Percentiles rank a stretch among this genome's conserved stretches.
phyloP scores from a whole-genome alignment of 2,329 filamentous ascomycete genomes.

The Akanthomyces uredinophilus region DNA sequence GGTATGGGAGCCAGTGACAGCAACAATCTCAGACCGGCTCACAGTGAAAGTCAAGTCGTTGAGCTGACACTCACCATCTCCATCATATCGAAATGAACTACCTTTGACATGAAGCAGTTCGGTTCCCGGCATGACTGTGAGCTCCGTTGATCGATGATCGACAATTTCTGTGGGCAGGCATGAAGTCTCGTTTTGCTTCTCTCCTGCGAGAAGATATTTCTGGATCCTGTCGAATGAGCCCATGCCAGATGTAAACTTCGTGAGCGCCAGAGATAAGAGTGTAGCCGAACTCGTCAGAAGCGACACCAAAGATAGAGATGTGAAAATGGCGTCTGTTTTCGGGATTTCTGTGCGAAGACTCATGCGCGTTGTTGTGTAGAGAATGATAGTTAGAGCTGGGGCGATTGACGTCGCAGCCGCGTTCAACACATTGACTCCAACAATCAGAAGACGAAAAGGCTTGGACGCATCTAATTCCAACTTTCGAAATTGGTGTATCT shows the following conservation, averaged over 20 bases:
- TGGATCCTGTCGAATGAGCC: constrained; percentile 8
- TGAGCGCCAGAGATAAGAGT: not conserved
- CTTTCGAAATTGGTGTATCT: constrained; percentile 5
- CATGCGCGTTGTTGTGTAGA: constrained; percentile 3
- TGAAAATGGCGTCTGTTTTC: not conserved
- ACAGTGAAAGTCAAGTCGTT: constrained; percentile 4
- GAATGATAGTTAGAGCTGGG: not conserved
- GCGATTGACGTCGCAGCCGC: not conserved
- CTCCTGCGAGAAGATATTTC: not conserved
- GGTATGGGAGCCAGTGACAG: not conserved
- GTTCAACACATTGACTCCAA: constrained; percentile 6
- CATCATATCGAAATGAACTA: not conserved
- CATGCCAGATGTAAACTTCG: constrained; percentile 1
- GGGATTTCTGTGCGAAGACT: constrained; percentile 2
- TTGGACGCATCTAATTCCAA: constrained; percentile 4
- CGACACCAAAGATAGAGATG: not conserved
- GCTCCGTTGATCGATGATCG: not conserved
- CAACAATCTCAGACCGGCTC: not conserved
- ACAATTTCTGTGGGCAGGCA: not conserved
- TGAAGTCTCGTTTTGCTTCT: not conserved
- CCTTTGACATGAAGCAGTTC: not conserved
- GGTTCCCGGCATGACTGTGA: not conserved
- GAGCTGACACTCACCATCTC: not conserved
- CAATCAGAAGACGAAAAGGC: constrained; percentile 5
- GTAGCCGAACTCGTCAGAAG: not conserved